phyloP scores from a whole-genome alignment of 202 grass and related monocot genomes.

The Setaria italica region DNA sequence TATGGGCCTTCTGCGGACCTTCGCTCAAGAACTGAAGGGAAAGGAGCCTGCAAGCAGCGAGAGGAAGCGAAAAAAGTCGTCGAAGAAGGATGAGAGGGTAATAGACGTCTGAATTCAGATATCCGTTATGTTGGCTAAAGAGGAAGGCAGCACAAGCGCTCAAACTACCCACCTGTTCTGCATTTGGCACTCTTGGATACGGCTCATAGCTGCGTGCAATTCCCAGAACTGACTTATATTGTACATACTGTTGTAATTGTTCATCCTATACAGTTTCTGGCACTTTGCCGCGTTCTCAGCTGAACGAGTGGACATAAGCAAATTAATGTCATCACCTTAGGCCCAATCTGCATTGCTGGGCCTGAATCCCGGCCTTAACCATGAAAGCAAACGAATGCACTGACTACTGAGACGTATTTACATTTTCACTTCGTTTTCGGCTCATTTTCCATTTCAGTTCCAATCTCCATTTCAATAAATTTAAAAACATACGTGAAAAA shows the following conservation, averaged over 20 bases:
- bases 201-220: not conserved
- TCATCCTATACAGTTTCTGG: not conserved
- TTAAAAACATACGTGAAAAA: no score
- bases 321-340: not conserved
- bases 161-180: not conserved
- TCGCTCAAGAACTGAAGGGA: constrained; percentile 71
- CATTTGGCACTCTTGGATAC: not conserved
- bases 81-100: constrained; percentile 53
- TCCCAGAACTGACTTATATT: not conserved
- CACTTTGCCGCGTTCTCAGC: not conserved
- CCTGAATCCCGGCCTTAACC: not conserved
- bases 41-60: constrained; percentile 63
- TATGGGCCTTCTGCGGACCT: constrained; percentile 57
- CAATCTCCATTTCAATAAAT: no score
- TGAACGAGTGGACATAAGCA: not conserved
- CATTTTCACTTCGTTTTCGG: no score
- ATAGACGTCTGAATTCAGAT: constrained; percentile 23
- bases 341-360: not conserved
- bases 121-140: not conserved
- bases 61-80: constrained; percentile 75
- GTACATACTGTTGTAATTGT: constrained; percentile 11
- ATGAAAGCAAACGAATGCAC: no score
- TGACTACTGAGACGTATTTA: no score
- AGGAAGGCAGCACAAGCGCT: not conserved
- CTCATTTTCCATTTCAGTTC: no score